Evolutionary conservation across 2,329 filamentous ascomycete species (phyloP).

Genomic region (Xylariales sp.): DNA sequence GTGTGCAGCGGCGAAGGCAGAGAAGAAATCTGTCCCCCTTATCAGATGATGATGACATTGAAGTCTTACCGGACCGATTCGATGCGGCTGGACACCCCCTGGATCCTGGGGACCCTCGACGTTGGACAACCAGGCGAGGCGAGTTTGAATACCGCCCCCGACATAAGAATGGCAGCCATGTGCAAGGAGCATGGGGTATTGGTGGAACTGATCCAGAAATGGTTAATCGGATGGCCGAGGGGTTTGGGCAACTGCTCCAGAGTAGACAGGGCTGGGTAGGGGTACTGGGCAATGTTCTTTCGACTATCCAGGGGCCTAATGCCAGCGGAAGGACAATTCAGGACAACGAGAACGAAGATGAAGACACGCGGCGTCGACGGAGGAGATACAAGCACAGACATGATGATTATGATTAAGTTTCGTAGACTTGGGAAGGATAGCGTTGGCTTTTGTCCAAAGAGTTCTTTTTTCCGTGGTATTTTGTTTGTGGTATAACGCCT

Average conservation of each 20-base stretch:
- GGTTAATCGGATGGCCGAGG: conserved; percentile 8
- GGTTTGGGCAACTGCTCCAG: conserved; percentile 8
- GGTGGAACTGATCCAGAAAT: conserved; percentile 11
- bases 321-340: background rate
- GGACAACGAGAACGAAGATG: conserved; percentile 1
- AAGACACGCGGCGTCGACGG: background rate
- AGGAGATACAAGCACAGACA: background rate
- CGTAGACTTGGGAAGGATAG: too few relatives aligned
- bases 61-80: conserved; percentile 26
- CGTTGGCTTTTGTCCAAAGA: too few relatives aligned
- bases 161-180: conserved; percentile 3
- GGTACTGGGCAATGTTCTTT: conserved; percentile 7
- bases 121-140: conserved; percentile 11
- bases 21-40: conserved; percentile 1
- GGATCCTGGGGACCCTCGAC: conserved; percentile 2
- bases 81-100: conserved; percentile 16
- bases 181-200: conserved; percentile 8
- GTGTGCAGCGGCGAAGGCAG: conserved; percentile 3
- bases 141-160: conserved; percentile 16
- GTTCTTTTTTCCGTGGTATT: background rate
- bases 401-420: conserved; percentile 7
- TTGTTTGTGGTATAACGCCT: background rate
- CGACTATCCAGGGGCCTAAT: background rate
- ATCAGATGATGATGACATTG: conserved; percentile 18
- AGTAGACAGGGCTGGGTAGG: conserved; percentile 8